phyloP scores from a whole-genome alignment of 1,139 yeast genomes.

The Yamadazyma sp. region DNA sequence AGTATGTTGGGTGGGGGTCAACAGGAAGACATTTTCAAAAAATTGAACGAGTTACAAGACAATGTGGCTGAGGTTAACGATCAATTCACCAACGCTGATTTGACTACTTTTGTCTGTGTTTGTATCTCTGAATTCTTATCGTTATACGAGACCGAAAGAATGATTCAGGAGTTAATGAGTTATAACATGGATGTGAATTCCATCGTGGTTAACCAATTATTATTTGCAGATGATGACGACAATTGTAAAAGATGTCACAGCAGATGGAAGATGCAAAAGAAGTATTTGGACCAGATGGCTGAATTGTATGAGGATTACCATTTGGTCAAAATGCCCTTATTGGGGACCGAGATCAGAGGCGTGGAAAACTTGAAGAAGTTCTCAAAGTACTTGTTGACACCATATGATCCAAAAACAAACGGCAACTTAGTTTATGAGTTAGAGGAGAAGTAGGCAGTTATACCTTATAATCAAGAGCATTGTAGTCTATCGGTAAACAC shows the following conservation, averaged over 20 bases:
- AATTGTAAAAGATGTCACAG: constrained; percentile 85
- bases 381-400: constrained; percentile 65
- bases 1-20: constrained; percentile 68
- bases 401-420: constrained; percentile 67
- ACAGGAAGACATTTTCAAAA: constrained; percentile 76
- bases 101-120: constrained; percentile 95
- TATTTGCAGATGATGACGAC: constrained; percentile 76
- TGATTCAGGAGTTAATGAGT: constrained; percentile 92
- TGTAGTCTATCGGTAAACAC: constrained; percentile 1
- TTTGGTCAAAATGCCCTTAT: constrained; percentile 88
- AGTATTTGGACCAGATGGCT: constrained; percentile 89
- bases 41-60: constrained; percentile 78
- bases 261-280: constrained; percentile 94
- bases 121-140: constrained; percentile 96
- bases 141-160: constrained; percentile 92
- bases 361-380: constrained; percentile 77
- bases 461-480: background rate
- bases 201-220: constrained; percentile 88
- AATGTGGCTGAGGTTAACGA: constrained; percentile 86
- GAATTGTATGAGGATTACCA: constrained; percentile 95
- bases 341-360: constrained; percentile 94
- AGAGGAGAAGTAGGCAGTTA: constrained; percentile 46
- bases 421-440: constrained; percentile 62
- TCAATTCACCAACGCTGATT: constrained; percentile 93
- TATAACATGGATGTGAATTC: constrained; percentile 96